Evolutionary conservation across 1,284 basidiomycete genomes (phyloP).

Genomic region (Sparassis latifolia): DNA sequence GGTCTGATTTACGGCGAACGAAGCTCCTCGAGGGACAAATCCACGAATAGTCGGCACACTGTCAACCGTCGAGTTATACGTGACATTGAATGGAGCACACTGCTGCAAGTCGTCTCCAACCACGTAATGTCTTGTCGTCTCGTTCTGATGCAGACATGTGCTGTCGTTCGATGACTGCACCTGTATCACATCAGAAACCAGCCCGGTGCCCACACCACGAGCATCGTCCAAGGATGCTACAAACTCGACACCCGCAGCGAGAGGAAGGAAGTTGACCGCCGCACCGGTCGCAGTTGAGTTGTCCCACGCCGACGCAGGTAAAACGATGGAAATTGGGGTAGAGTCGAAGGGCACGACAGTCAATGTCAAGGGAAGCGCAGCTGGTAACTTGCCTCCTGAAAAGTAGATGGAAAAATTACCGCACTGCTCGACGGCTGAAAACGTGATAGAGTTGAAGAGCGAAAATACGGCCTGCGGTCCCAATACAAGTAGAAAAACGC

Average conservation of each 20-base stretch:
- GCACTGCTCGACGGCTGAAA: slow-evolving; percentile 50
- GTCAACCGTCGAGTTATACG: slow-evolving; percentile 32
- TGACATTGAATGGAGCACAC: slow-evolving; percentile 44
- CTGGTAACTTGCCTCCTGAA: slow-evolving; percentile 28
- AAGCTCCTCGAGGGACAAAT: slow-evolving; percentile 36
- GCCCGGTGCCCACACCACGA: slow-evolving; percentile 31
- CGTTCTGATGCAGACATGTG: slow-evolving; percentile 33
- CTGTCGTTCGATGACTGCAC: slow-evolving; percentile 36
- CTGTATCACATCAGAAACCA: slow-evolving; percentile 43
- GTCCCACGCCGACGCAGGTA: slow-evolving; percentile 33
- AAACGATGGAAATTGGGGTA: slow-evolving; percentile 39
- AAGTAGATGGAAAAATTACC: slow-evolving; percentile 43
- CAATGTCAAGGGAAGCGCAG: slow-evolving; percentile 37
- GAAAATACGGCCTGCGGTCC: slow-evolving; percentile 44
- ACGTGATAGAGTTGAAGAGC: slow-evolving; percentile 34
- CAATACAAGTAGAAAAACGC: slow-evolving; percentile 28
- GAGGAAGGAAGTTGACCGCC: slow-evolving; percentile 45
- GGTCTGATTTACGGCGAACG: slow-evolving; percentile 33
- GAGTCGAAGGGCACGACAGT: slow-evolving; percentile 50
- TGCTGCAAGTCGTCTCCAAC: slow-evolving; percentile 31
- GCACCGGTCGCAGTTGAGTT: slow-evolving; percentile 34
- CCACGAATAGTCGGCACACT: slow-evolving; percentile 32
- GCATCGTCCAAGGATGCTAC: slow-evolving; percentile 49
- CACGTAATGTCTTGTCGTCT: slow-evolving; percentile 15
- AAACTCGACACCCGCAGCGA: slow-evolving; percentile 42